Percentiles rank a stretch among this genome's conserved stretches.
Conservation (phyloP, 192 early-diverging fungal genomes). For the Gigaspora rosea region DNA sequence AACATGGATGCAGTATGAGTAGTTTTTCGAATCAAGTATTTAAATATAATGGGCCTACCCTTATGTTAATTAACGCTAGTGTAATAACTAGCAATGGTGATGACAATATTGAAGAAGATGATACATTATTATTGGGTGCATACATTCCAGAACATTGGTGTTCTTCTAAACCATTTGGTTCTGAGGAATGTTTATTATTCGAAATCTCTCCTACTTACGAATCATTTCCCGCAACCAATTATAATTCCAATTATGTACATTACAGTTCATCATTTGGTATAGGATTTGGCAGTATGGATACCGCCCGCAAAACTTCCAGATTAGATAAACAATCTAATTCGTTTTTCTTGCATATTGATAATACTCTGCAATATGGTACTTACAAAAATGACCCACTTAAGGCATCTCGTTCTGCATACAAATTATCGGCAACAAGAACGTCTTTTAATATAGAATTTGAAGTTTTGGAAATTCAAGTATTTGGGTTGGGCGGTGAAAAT, state of each 20-base stretch:
- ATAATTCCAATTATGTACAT: conserved; percentile 36
- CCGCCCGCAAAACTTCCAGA: conserved; percentile 5
- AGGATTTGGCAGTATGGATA: conserved; percentile 35
- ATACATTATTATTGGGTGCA: conserved; percentile 48
- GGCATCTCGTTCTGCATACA: background rate
- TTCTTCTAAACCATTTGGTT: conserved; percentile 52
- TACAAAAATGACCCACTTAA: conserved; percentile 41
- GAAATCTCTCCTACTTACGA: conserved; percentile 54
- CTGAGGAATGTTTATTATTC: conserved; percentile 46
- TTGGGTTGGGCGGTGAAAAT: conserved; percentile 51
- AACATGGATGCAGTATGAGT: conserved; percentile 60
- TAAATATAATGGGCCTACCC: conserved; percentile 59
- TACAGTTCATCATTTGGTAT: conserved; percentile 40
- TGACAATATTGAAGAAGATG: conserved; percentile 42
- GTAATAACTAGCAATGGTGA: conserved; percentile 14
- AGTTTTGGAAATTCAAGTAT: conserved; percentile 51
- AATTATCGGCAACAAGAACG: conserved; percentile 39
- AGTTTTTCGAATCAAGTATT: conserved; percentile 47
- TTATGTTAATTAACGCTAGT: conserved; percentile 44
- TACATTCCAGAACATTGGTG: conserved; percentile 55
- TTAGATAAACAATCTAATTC: conserved; percentile 38
- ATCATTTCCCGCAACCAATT: conserved; percentile 39
- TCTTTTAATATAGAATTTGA: conserved; percentile 35
- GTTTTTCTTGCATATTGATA: conserved; percentile 49
- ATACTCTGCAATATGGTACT: conserved; percentile 49